Evolutionary conservation across 1,139 yeast species (phyloP).

Genomic region (Taphrina confusa): DNA sequence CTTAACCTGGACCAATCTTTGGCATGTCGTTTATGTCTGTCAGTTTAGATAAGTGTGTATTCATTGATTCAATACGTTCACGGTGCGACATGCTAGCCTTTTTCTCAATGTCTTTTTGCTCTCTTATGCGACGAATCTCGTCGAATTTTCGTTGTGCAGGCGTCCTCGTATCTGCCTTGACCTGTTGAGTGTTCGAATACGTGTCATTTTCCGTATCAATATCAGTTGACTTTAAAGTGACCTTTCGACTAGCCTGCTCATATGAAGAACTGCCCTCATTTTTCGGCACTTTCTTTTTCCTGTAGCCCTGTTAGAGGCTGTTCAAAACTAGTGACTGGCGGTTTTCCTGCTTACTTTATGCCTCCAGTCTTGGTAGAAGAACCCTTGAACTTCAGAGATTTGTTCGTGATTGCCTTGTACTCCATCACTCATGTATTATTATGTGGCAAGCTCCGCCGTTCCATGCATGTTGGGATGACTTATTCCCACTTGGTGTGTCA

Average conservation of each 20-base stretch:
- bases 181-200: no score
- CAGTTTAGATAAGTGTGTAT: constrained; percentile 41
- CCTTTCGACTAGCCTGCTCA: no score
- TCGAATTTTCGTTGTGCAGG: constrained; percentile 43
- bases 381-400: constrained; percentile 15
- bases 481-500: no score
- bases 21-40: constrained; percentile 45
- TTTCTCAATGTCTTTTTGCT: constrained; percentile 39
- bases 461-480: no score
- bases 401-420: constrained; percentile 4
- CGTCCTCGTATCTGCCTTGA: constrained; percentile 38
- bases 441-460: no score
- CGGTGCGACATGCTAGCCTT: constrained; percentile 41
- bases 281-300: background rate
- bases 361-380: background rate
- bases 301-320: background rate
- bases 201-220: no score
- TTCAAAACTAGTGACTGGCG: background rate
- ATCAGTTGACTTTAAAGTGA: no score
- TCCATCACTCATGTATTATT: no score
- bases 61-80: constrained; percentile 43
- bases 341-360: background rate
- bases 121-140: constrained; percentile 41
- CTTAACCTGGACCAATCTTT: constrained; percentile 38
- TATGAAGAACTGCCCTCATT: background rate